Conservation (phyloP, 441 rosid species). For the Eruca vesicaria region DNA sequence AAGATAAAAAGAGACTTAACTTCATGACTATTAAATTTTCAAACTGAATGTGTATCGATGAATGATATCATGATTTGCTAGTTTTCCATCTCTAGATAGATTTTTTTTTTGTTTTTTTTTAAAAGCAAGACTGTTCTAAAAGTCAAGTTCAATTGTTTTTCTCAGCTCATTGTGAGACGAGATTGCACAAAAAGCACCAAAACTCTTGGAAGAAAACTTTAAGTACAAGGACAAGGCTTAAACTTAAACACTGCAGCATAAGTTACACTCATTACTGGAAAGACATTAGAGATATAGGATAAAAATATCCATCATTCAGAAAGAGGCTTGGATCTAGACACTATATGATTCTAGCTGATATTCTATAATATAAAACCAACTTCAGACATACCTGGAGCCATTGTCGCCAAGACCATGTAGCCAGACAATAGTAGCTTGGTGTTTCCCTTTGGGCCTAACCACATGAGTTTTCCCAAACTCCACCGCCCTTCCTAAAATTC, state of each 20-base stretch:
- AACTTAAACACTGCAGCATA: conserved; percentile 18
- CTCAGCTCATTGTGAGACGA: background rate
- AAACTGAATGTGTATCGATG: background rate
- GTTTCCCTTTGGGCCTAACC: conserved; percentile 92
- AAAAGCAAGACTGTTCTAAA: background rate
- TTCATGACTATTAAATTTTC: background rate
- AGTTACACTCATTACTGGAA: background rate
- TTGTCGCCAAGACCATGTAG: conserved; percentile 96
- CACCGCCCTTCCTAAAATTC: conserved; percentile 54
- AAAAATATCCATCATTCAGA: background rate
- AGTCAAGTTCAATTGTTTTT: background rate
- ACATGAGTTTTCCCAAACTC: conserved; percentile 95
- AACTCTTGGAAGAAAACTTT: background rate
- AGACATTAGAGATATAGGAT: background rate
- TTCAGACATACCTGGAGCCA: conserved; percentile 64
- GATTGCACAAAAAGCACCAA: background rate
- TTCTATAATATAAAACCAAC: background rate
- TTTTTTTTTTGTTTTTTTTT: too few relatives aligned
- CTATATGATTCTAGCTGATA: background rate
- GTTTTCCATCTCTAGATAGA: background rate
- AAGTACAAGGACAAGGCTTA: conserved; percentile 27
- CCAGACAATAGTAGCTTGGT: conserved; percentile 97
- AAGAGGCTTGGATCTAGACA: background rate
- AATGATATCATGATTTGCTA: background rate
- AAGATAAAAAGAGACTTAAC: background rate